phyloP scores from a whole-genome alignment of 192 early-diverging fungal species.

The Chytriomyces sp. region DNA sequence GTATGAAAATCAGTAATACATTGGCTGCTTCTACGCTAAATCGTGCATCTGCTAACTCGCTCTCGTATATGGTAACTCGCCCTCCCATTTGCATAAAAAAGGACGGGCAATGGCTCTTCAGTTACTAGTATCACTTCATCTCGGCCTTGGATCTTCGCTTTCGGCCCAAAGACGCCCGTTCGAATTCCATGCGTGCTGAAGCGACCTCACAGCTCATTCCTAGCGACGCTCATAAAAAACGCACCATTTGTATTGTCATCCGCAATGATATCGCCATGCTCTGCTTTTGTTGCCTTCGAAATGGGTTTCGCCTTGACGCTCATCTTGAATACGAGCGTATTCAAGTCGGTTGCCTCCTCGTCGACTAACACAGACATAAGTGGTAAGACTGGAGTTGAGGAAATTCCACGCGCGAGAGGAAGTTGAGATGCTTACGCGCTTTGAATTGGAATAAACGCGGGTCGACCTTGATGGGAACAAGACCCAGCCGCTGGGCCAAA shows the following conservation, averaged over 20 bases:
- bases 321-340: constrained; percentile 91
- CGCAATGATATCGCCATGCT: neutral
- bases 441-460: constrained; percentile 80
- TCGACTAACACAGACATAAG: constrained; percentile 37
- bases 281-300: constrained; percentile 33
- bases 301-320: constrained; percentile 72
- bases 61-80: too few species aligned
- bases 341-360: constrained; percentile 85
- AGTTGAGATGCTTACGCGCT: constrained; percentile 11
- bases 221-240: too few species aligned
- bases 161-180: too few species aligned
- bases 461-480: constrained; percentile 90
- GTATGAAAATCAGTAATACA: too few species aligned
- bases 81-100: too few species aligned
- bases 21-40: too few species aligned
- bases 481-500: constrained; percentile 85
- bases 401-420: constrained; percentile 16
- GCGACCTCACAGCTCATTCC: too few species aligned
- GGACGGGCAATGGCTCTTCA: too few species aligned
- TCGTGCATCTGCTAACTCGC: too few species aligned
- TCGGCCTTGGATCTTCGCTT: too few species aligned
- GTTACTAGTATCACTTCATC: too few species aligned
- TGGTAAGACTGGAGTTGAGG: neutral
- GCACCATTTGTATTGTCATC: constrained; percentile 21
- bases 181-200: too few species aligned